Percentiles rank a stretch among this genome's conserved stretches.
Conservation (phyloP, 1,284 basidiomycete species). For the Malassezia arunalokei region DNA sequence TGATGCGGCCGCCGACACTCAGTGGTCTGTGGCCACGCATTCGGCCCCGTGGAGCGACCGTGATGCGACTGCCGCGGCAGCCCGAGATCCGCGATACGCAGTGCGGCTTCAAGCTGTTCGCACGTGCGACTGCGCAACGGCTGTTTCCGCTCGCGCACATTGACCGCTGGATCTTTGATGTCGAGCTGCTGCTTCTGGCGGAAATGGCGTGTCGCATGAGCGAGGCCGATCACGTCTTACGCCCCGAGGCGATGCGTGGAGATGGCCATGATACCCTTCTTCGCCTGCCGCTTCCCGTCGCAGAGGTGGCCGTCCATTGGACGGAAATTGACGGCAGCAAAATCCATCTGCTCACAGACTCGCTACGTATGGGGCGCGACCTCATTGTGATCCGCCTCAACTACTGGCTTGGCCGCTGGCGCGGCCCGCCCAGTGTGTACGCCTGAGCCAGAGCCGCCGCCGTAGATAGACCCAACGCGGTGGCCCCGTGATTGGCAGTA, state of each 20-base stretch:
- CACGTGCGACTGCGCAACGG: conserved; percentile 61
- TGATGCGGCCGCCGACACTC: conserved; percentile 30
- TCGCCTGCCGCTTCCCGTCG: conserved; percentile 57
- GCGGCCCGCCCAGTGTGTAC: conserved; percentile 8
- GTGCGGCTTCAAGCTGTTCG: conserved; percentile 79
- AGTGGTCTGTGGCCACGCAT: not conserved
- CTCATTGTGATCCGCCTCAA: conserved; percentile 71
- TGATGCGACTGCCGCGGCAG: conserved; percentile 48
- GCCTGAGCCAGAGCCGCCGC: not conserved
- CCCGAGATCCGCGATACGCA: conserved; percentile 83
- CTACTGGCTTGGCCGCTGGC: conserved; percentile 58
- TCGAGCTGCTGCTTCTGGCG: conserved; percentile 80
- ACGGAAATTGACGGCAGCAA: conserved; percentile 83
- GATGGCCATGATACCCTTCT: conserved; percentile 46
- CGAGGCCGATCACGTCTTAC: conserved; percentile 3
- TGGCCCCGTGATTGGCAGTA: too few species aligned
- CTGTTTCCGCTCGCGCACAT: conserved; percentile 57
- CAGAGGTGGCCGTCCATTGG: conserved; percentile 79
- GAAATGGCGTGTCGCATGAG: conserved; percentile 24
- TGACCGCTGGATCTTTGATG: conserved; percentile 76
- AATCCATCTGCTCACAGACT: conserved; percentile 69
- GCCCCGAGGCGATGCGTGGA: conserved; percentile 1
- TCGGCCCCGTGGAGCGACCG: not conserved
- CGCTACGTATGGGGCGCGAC: conserved; percentile 75
- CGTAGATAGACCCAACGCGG: too few species aligned